A percentile compares a stretch with the other conserved stretches of the same genome.
Evolutionary conservation across 176 grass and related monocot genomes (phyloP).

Genomic region (Oryza rufipogon): DNA sequence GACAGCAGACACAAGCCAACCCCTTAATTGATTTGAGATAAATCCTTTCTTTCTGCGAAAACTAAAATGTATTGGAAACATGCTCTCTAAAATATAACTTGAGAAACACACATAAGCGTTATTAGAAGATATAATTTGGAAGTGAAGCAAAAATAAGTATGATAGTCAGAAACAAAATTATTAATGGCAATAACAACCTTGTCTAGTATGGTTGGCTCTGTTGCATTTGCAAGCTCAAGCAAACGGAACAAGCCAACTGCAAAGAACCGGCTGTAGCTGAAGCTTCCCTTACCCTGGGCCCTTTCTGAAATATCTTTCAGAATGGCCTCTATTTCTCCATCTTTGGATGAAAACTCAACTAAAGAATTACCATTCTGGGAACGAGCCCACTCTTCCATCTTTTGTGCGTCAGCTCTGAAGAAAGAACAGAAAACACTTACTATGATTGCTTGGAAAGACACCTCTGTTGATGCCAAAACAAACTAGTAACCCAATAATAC

Average conservation of each 20-base stretch:
- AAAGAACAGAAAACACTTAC: constrained; percentile 42
- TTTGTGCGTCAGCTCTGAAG: constrained; percentile 67
- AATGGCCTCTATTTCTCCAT: constrained; percentile 81
- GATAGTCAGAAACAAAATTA: constrained; percentile 19
- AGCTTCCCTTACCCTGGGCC: constrained; percentile 82
- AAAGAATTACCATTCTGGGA: constrained; percentile 75
- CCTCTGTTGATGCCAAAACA: constrained; percentile 33
- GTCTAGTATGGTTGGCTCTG: constrained; percentile 84
- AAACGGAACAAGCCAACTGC: constrained; percentile 95
- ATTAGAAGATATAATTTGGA: constrained; percentile 24
- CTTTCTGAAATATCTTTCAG: constrained; percentile 94
- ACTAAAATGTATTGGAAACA: neutral
- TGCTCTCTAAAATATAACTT: neutral
- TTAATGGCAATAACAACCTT: constrained; percentile 70
- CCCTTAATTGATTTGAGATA: neutral
- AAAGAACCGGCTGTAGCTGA: constrained; percentile 96
- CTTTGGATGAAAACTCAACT: constrained; percentile 79
- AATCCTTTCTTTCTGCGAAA: neutral
- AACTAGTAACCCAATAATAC: constrained; percentile 13
- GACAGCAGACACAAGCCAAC: constrained; percentile 1
- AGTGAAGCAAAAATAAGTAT: neutral
- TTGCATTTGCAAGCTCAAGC: constrained; percentile 94
- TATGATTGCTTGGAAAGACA: constrained; percentile 11
- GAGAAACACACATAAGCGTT: neutral
- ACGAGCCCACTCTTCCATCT: constrained; percentile 89